Evolutionary conservation across 345 rosid species (phyloP).

Genomic region (sweet orange (Citrus sinensis)): DVS_A1.0 CM039161.1:372501-373000

Average conservation of each 20-base stretch:
- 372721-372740: not conserved
- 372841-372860: not conserved
- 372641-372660: not conserved
- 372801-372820: not conserved
- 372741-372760: not conserved
- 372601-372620: not conserved
- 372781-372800: not conserved
- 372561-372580: not conserved
- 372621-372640: not conserved
- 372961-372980: constrained; percentile 82
- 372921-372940: constrained; percentile 29
- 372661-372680: not conserved
- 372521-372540: not conserved
- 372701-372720: not conserved
- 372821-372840: not conserved
- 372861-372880: not conserved
- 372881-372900: not conserved
- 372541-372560: not conserved
- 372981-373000: constrained; percentile 69
- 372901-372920: not conserved
- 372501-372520: not conserved
- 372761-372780: not conserved
- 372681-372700: not conserved
- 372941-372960: constrained; percentile 50
- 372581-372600: too few relatives aligned